phyloP scores from a whole-genome alignment of 805 yeast genomes.

The Metschnikowia baotianmanensis region DNA sequence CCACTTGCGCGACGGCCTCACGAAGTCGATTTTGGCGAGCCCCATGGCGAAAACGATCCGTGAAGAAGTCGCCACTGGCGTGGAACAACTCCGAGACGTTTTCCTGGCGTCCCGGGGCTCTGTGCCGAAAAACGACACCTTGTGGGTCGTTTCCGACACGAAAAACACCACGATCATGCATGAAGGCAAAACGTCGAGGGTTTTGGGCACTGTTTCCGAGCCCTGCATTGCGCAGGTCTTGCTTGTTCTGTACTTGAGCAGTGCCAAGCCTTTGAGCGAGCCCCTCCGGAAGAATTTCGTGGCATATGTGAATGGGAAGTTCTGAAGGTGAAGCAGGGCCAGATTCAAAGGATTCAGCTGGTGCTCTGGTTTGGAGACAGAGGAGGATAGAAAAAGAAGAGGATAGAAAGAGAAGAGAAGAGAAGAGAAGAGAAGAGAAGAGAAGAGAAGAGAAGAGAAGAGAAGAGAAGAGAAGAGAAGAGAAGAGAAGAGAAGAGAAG shows the following conservation, averaged over 20 bases:
- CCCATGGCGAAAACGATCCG: constrained; percentile 51
- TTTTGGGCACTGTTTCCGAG: constrained; percentile 59
- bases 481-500: no score
- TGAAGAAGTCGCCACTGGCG: constrained; percentile 50
- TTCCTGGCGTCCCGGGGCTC: constrained; percentile 62
- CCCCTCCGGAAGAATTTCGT: constrained; percentile 46
- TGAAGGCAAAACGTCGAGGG: constrained; percentile 14
- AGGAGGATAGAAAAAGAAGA: not conserved
- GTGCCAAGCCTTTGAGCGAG: constrained; percentile 62
- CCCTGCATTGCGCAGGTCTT: constrained; percentile 66
- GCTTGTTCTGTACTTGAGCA: constrained; percentile 73
- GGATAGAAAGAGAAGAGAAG: not conserved
- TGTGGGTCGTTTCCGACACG: constrained; percentile 45
- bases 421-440: not conserved
- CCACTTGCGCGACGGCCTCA: constrained; percentile 86
- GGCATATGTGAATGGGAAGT: constrained; percentile 6
- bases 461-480: not conserved
- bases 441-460: not conserved
- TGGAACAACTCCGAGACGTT: constrained; percentile 60
- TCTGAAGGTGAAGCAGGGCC: not conserved
- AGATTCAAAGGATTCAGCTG: no score
- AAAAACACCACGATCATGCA: constrained; percentile 9
- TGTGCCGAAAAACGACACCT: constrained; percentile 70
- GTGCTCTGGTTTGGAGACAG: no score
- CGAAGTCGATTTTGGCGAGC: constrained; percentile 72